Percentiles rank a stretch among this genome's conserved stretches.
These are phyloP conservation scores for Ceratobasidium sp. DNA, from an alignment of 1,284 basidiomycete genomes.

Conservation along the genomic window DNA sequence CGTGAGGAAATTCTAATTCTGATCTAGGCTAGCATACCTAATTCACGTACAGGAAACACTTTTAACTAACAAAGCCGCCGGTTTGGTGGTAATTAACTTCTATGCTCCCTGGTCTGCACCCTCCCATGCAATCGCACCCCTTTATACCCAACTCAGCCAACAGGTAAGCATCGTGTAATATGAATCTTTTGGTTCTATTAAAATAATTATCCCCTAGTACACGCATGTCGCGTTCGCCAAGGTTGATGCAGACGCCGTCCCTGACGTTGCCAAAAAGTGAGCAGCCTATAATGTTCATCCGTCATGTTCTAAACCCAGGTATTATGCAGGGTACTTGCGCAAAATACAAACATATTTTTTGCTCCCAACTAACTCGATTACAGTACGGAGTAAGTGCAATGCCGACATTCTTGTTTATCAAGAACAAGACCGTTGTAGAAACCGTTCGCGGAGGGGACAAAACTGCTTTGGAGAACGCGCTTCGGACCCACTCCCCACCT, in stretches of 20 bases:
- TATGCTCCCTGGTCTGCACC: constrained; percentile 51
- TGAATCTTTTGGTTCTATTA: background rate
- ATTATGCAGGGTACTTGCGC: constrained; percentile 13
- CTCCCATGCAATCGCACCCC: constrained; percentile 48
- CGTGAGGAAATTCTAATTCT: background rate
- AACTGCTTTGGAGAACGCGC: constrained; percentile 46
- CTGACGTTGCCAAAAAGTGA: constrained; percentile 51
- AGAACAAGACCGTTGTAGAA: constrained; percentile 51
- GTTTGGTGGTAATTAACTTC: constrained; percentile 51
- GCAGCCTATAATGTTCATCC: background rate
- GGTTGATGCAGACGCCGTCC: constrained; percentile 52
- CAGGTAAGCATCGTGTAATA: constrained; percentile 10
- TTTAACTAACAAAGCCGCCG: constrained; percentile 35
- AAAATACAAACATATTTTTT: background rate
- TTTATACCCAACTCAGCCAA: constrained; percentile 46
- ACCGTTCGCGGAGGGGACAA: constrained; percentile 51
- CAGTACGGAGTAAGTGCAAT: constrained; percentile 49
- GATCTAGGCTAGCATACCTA: background rate
- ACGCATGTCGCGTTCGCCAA: constrained; percentile 51
- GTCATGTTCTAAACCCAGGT: background rate
- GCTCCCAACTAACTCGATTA: background rate
- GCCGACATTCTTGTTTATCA: constrained; percentile 54
- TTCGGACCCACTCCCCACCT: constrained; percentile 50
- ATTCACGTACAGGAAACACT: constrained; percentile 12
- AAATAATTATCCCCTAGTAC: constrained; percentile 34